Conservation (phyloP, 163 green algal genomes). For the Trebouxia gelatinosa region DNA sequence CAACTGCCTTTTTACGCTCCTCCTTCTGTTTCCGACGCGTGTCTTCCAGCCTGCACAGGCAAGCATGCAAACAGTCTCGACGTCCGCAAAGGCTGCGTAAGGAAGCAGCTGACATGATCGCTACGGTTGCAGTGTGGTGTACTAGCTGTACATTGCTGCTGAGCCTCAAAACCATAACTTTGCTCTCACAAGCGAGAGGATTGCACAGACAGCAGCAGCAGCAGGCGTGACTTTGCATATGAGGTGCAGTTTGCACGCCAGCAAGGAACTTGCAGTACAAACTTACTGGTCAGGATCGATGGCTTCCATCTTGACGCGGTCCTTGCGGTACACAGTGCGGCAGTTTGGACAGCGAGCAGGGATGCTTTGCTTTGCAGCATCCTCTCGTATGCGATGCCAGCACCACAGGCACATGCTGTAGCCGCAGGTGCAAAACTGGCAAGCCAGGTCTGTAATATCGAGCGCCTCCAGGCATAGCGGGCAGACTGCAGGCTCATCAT, state of each 20-base stretch:
- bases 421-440: conserved; percentile 49
- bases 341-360: conserved; percentile 84
- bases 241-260: not conserved
- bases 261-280: not conserved
- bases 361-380: conserved; percentile 70
- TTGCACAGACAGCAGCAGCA: no score
- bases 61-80: no score
- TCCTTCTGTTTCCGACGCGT: conserved; percentile 64
- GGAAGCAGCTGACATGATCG: no score
- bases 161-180: no score
- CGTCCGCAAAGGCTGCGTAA: no score
- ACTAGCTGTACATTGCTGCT: no score
- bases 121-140: no score
- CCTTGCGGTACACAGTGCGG: conserved; percentile 76
- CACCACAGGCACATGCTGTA: conserved; percentile 68
- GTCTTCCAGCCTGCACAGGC: conserved; percentile 60
- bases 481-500: conserved; percentile 44
- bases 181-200: no score
- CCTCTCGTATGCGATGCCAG: conserved; percentile 85
- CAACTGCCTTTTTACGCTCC: conserved; percentile 46
- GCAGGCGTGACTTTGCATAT: no score
- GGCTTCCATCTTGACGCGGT: conserved; percentile 71
- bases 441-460: conserved; percentile 64
- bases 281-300: conserved; percentile 60
- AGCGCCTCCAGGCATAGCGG: conserved; percentile 69